Evolutionary conservation across 257 asterid genomes (phyloP).

Genomic region (Schizonepeta tenuifolia): DNA sequence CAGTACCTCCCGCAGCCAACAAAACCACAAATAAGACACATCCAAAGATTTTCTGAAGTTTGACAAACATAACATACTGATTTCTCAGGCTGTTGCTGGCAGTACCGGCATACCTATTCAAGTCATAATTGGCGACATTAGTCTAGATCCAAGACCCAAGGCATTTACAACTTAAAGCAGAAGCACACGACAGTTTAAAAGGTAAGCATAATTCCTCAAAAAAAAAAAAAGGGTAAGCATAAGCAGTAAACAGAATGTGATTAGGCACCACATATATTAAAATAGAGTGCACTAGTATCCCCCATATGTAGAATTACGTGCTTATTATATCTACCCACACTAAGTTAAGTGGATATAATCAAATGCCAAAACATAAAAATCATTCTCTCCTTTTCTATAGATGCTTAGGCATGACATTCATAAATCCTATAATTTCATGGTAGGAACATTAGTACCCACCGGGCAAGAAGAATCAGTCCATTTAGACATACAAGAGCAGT

Average conservation of each 20-base stretch:
- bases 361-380: not conserved
- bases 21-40: constrained; percentile 94
- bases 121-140: constrained; percentile 33
- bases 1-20: constrained; percentile 93
- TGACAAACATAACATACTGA: constrained; percentile 83
- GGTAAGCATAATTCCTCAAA: constrained; percentile 3
- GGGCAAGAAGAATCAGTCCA: constrained; percentile 99
- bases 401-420: constrained; percentile 17
- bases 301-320: too few species aligned
- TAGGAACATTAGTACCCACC: constrained; percentile 50
- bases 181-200: constrained; percentile 12
- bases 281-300: not conserved
- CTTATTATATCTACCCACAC: too few species aligned
- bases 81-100: constrained; percentile 98
- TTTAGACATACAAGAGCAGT: constrained; percentile 96
- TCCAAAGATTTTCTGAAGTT: constrained; percentile 95
- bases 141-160: constrained; percentile 23
- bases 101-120: constrained; percentile 91
- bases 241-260: constrained; percentile 23
- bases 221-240: constrained; percentile 5
- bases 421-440: constrained; percentile 5
- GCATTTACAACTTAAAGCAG: constrained; percentile 20
- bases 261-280: constrained; percentile 15
- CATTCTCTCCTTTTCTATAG: not conserved
- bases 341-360: constrained; percentile 5